Evolutionary conservation across 2,329 filamentous ascomycete species (phyloP), one percentile per base, ranked within the genome.

Genomic region (Sodiomyces alkalinus): DNA sequence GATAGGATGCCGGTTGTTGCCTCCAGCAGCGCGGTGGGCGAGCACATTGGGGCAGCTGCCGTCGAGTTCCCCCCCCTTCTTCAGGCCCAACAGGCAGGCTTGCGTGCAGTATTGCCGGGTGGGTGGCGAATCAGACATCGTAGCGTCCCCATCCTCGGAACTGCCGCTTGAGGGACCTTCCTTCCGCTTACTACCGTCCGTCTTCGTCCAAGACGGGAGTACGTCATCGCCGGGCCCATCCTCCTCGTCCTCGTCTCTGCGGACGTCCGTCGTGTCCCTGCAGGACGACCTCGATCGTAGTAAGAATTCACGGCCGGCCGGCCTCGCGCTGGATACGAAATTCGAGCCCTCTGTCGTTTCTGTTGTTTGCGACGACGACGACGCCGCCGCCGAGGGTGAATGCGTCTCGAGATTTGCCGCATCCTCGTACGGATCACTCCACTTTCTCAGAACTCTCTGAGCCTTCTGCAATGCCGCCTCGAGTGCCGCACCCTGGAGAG

Each of bases 31-130:
- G 23, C 31, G 35, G 35, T 43, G 36, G 13, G 22, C 24, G 17
- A 25, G 13, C 19, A 42, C 32, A 29, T 43, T 42, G 5, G 41
- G 41, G 32, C 39, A 41, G n/a, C 33, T 33, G 20, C 14, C 19
- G 21, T 44, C 39, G 15, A 42, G 38, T 22, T 35, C 13, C 11
- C 8, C 14, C 4, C 33, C 32, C 33, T 23, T 33, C 19, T 22
- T 22, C 10, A 22, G 20, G 13, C 20, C 20, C 20, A 22, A 22
- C 10, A 22, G 20, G 20, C 20, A 22, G 13, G 31, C 36, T 27
- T 24, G 16, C 29, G 17, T 19, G 26, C 33, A 4, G 23, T 26
- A 26, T 26, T 26, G 23, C 23, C 23, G 16, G 23, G 23, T n/a
- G 20, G 14, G 23, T 28, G 26, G 29, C 32, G 33, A 38, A 19